These are phyloP conservation scores for Dryas octopetala DNA, from an alignment of 306 rosid genomes.

Conservation along the genomic window DNA sequence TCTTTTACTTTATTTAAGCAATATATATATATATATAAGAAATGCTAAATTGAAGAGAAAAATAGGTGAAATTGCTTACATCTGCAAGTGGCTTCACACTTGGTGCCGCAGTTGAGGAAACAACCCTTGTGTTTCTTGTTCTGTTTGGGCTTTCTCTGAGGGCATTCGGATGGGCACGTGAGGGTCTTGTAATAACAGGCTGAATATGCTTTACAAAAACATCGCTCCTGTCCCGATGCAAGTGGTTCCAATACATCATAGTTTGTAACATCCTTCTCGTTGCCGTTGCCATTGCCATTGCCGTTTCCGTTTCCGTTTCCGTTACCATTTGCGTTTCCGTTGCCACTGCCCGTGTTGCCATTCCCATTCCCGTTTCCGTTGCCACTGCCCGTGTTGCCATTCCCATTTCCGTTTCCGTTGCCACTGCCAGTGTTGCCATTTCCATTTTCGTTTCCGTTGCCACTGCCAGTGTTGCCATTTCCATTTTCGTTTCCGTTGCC, in stretches of 20 bases:
- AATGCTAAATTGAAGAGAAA: neutral
- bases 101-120: slow-evolving; percentile 61
- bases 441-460: slow-evolving; percentile 1
- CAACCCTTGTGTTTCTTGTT: slow-evolving; percentile 73
- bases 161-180: slow-evolving; percentile 56
- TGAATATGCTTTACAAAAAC: slow-evolving; percentile 41
- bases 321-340: neutral
- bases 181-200: slow-evolving; percentile 48
- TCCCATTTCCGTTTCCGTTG: neutral
- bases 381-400: neutral
- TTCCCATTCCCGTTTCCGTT: neutral
- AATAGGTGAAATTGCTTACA: slow-evolving; percentile 26
- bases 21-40: neutral
- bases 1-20: too few relatives aligned
- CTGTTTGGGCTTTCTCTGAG: slow-evolving; percentile 61
- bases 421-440: neutral
- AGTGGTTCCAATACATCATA: slow-evolving; percentile 34
- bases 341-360: neutral
- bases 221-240: slow-evolving; percentile 53
- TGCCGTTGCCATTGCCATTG: neutral
- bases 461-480: neutral
- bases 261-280: slow-evolving; percentile 21
- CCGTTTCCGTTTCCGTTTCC: neutral
- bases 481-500: neutral
- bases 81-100: slow-evolving; percentile 84